Evolutionary conservation across 176 grass and related monocot genomes (phyloP).

Genomic region (Rhynchospora breviuscula): DNA sequence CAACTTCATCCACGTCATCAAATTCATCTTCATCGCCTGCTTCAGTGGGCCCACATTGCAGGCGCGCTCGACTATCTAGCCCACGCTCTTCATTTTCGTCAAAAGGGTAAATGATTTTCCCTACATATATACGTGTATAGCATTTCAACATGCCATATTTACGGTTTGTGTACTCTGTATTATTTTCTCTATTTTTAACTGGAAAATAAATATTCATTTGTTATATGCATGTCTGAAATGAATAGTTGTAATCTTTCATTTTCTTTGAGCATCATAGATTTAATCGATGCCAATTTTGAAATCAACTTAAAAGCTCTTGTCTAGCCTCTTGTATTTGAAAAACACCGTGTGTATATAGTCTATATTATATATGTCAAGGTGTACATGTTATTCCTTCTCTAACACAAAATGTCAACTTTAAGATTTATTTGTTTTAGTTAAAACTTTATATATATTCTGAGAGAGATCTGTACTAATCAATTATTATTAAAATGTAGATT

Average conservation of each 20-base stretch:
- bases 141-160: neutral
- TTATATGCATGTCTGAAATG: neutral
- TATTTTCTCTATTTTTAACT: neutral
- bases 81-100: slow-evolving; percentile 26
- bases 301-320: neutral
- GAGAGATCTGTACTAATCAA: neutral
- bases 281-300: neutral
- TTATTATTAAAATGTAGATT: neutral
- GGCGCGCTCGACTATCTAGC: slow-evolving; percentile 7
- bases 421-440: neutral
- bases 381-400: neutral
- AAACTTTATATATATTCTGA: neutral
- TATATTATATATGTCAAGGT: neutral
- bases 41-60: slow-evolving; percentile 10
- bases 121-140: neutral
- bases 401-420: neutral
- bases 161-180: neutral
- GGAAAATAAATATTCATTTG: neutral
- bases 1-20: neutral
- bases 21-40: neutral
- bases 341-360: too few species aligned
- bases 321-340: neutral
- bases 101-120: slow-evolving; percentile 17
- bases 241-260: neutral
- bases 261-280: neutral